Base-by-base conservation (phyloP, 139 green algal genomes). In the Gonium pectorale region DNA sequence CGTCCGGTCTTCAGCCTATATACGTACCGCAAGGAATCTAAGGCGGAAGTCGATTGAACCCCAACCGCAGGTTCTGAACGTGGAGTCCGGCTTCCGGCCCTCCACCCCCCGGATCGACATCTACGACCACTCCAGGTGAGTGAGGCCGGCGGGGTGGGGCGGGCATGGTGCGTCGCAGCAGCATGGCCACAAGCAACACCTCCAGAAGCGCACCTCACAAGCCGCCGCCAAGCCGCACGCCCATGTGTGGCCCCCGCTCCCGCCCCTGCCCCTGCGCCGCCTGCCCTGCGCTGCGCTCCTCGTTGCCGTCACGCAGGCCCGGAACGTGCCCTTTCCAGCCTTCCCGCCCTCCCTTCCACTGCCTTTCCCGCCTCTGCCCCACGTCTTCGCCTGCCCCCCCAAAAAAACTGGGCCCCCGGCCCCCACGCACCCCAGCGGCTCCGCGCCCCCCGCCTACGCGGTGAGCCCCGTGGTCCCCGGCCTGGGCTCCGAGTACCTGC, bases 401-500 rank as follows among this genome's bases (percentile, higher is more conserved):
- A 56, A 13, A 56, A 26, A 56, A 13, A 64, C 70, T 63, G n/a
- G n/a, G n/a, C n/a, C n/a, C 31, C 44, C 35, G 29, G 13, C n/a
- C 52, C 17, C 38, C 56, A 29, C 62, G n/a, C 62, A 9, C 67
- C 33, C 60, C 49, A 81, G 83, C 40, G 90, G 90, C 69, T 69
- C 44, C 29, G 38, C 63, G 4, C 31, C 88, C 3, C 88, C 90
- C 67, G 90, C 88, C 24, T 92, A 84, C 73, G 90, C 88, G 24
- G 46, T 91, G 22, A 89, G 35, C 24, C 90, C 81, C 17, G 38
- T 73, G 9, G 51, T 89, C 24, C 22, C 44, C 8, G 63, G 66
- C 13, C 74, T 89, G 33, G 90, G 87, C 60, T 81, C 72, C n/a
- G 90, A 93, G 79, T 93, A 93, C 79, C 62, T 93, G 44, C 59